A percentile compares a stretch with the other conserved stretches of the same genome.
phyloP scores from a whole-genome alignment of 1,139 yeast genomes.

The Kazachstania sp. region DNA sequence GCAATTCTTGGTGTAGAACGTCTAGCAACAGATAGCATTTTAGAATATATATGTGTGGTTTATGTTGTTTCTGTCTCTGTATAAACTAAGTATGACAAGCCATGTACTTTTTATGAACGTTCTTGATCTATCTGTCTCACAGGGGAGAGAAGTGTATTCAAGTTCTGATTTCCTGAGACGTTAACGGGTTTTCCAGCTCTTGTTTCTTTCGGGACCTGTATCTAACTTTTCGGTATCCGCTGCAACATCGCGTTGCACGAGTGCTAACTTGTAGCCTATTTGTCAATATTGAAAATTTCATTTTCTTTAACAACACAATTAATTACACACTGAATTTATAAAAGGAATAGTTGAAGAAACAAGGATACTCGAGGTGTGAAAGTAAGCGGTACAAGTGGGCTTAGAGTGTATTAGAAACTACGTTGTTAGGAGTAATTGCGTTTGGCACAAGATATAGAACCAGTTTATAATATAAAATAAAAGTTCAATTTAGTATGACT shows the following conservation, averaged over 20 bases:
- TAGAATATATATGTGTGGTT: not conserved
- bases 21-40: conserved; percentile 5
- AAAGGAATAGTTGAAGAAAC: not conserved
- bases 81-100: no score
- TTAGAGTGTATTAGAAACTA: not conserved
- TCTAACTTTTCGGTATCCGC: no score
- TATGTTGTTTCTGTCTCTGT: not conserved
- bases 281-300: no score
- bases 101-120: no score
- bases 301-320: no score
- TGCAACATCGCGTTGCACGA: not conserved
- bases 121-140: no score
- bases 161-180: no score
- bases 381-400: not conserved
- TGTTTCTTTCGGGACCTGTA: no score
- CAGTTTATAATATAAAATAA: not conserved
- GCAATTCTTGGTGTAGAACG: conserved; percentile 3
- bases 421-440: not conserved
- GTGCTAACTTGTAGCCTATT: not conserved
- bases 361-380: no score
- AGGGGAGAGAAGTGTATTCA: no score
- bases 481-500: conserved; percentile 44
- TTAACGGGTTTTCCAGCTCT: no score
- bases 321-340: no score
- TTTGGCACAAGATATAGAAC: not conserved